Evolutionary conservation across 2,329 filamentous ascomycete species (phyloP), one percentile per base, ranked within the genome.

Genomic region (Hypoxylon sp.): DNA sequence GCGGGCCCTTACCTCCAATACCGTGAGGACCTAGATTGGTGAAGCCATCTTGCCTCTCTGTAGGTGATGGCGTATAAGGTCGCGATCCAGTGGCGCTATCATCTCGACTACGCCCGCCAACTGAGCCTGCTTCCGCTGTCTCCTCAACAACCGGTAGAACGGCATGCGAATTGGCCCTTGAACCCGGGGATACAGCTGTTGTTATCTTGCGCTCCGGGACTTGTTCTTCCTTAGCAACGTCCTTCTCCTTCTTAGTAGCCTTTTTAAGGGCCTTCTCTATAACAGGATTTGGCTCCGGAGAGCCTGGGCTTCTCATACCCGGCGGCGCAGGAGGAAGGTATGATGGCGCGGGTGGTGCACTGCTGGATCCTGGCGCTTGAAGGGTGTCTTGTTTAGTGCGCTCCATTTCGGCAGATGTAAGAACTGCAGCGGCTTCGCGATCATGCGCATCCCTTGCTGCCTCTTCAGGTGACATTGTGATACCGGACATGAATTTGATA

Each of bases 381-480:
- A 60, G 56, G 13, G 52, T 48, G n/a, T 73, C 69, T 11, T 67
- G 50, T n/a, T 69, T 51, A 5, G 60, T 25, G 14, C 48, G 63
- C 13, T 71, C 68, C 60, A 64, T 60, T 48, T 69, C 68, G 36
- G 77, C 70, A 48, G 77, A 71, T 36, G 79, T 76, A 48, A 79
- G 74, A 49, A 79, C 77, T 38, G 77, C 76, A 2, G 84, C 85
- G 49, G 87, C 88, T 74, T 90, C 90, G 71, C 88, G 86, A 45
- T 84, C 82, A 50, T 80, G 79, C 1, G 82, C 79, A 73, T 94
- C 90, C n/a, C 91, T 86, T 46, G 89, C 87, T 13, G 91, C 93
- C 77, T 96, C 92, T 81, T 98, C 95, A 13, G 88, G 86, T 1
- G 94, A 96, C 89, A 94, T 97, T 19, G 96, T 98, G 71, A 97